phyloP scores from a whole-genome alignment of 441 rosid genomes.

The Gossypium davidsonii region DNA sequence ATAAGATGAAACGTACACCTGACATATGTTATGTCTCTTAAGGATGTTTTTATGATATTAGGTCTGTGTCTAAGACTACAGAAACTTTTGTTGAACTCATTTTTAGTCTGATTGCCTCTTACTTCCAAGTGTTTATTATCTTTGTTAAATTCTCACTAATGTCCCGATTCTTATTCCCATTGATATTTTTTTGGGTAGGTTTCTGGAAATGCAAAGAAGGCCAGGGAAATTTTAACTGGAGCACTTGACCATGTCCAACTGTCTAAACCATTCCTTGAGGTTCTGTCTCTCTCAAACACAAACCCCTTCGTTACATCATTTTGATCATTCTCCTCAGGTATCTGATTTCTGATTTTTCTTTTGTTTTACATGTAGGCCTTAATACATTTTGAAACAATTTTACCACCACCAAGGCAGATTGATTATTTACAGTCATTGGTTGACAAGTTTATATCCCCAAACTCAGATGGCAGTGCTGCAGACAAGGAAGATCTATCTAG shows the following conservation, averaged over 20 bases:
- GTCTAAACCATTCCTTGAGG: constrained; percentile 78
- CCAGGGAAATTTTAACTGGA: constrained; percentile 59
- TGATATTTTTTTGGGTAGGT: constrained; percentile 34
- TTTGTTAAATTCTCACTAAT: neutral
- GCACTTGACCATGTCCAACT: constrained; percentile 73
- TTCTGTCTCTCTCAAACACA: constrained; percentile 14
- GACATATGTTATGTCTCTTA: neutral
- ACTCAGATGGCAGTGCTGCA: constrained; percentile 45
- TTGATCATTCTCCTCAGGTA: neutral
- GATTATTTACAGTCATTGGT: constrained; percentile 67
- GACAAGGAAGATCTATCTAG: constrained; percentile 87
- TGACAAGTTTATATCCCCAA: constrained; percentile 56
- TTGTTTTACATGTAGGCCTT: constrained; percentile 36
- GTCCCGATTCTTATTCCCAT: neutral
- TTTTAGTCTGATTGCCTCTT: neutral
- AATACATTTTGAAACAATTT: constrained; percentile 67
- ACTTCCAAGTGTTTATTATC: neutral
- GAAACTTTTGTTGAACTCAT: neutral
- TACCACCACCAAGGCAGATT: constrained; percentile 59
- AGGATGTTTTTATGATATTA: neutral
- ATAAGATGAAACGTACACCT: neutral
- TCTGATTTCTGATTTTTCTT: constrained; percentile 1
- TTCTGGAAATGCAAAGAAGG: constrained; percentile 61
- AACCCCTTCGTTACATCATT: neutral
- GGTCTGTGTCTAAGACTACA: neutral